Conservation (phyloP, 352 stramenopile genomes). For the Globisporangium camurandrum region DNA sequence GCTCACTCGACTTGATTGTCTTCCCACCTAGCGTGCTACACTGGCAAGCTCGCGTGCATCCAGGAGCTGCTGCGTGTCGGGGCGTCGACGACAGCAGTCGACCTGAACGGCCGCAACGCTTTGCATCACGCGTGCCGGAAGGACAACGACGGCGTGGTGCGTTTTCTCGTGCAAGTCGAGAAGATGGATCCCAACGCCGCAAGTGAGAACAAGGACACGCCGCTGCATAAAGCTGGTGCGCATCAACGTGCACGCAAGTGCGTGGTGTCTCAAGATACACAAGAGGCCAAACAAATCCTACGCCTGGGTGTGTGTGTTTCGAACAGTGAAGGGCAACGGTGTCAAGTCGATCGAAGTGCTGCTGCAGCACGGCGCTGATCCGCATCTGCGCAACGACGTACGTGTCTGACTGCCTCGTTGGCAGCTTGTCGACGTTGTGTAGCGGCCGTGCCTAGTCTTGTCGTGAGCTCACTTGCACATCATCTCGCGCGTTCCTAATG, state of each 20-base stretch:
- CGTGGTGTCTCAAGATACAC: too few species aligned
- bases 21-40: slow-evolving; percentile 35
- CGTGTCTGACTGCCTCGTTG: background rate
- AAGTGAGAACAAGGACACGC: slow-evolving; percentile 69
- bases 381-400: slow-evolving; percentile 53
- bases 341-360: slow-evolving; percentile 50
- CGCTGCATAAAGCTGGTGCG: slow-evolving; percentile 72
- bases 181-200: slow-evolving; percentile 50
- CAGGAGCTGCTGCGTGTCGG: slow-evolving; percentile 47
- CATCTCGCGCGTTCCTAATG: background rate
- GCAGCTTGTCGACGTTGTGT: too few species aligned
- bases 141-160: slow-evolving; percentile 57
- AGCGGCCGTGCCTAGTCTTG: too few species aligned
- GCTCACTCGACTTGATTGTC: background rate
- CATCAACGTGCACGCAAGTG: background rate
- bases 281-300: too few species aligned
- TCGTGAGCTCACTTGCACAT: too few species aligned
- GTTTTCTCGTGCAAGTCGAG: slow-evolving; percentile 33
- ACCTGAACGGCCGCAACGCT: slow-evolving; percentile 57
- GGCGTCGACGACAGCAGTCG: slow-evolving; percentile 24
- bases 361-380: slow-evolving; percentile 52
- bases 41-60: slow-evolving; percentile 42
- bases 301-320: background rate
- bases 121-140: slow-evolving; percentile 74
- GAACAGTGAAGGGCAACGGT: slow-evolving; percentile 34